These are phyloP conservation scores for Apiotrichum porosum DNA, from an alignment of 1,284 basidiomycete species.

Conservation along the genomic window DNA sequence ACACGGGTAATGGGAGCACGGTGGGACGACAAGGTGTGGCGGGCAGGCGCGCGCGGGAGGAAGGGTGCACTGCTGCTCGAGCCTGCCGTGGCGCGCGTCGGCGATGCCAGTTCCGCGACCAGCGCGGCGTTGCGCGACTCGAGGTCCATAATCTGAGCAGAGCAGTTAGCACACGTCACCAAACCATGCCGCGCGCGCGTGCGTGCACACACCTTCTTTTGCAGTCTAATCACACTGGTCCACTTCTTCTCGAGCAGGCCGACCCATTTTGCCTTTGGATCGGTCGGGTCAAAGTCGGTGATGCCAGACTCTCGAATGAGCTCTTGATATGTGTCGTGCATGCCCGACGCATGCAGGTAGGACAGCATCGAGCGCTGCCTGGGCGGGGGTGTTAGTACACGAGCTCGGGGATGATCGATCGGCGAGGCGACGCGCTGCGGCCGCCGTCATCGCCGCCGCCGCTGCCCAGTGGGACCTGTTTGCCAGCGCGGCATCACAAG, in stretches of 20 bases:
- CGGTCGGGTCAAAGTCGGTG: conserved; percentile 63
- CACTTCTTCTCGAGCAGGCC: conserved; percentile 91
- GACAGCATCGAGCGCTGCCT: conserved; percentile 82
- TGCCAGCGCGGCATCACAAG: not conserved
- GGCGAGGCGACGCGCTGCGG: not conserved
- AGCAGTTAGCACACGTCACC: not conserved
- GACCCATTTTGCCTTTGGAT: conserved; percentile 75
- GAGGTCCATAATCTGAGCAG: conserved; percentile 73
- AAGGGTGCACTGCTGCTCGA: conserved; percentile 62
- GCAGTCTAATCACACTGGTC: conserved; percentile 85
- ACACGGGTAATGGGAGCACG: conserved; percentile 69
- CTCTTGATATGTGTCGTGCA: conserved; percentile 60
- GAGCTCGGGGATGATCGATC: not conserved
- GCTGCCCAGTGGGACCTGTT: not conserved
- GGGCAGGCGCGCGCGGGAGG: conserved; percentile 73
- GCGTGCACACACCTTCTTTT: conserved; percentile 69
- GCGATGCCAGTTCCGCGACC: conserved; percentile 63
- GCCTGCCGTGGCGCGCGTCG: conserved; percentile 46
- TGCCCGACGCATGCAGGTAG: conserved; percentile 67
- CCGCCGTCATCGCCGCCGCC: not conserved
- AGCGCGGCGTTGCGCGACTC: conserved; percentile 72
- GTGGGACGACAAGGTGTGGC: conserved; percentile 75
- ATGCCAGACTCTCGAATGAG: conserved; percentile 58
- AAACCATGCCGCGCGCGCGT: not conserved
- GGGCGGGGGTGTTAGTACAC: conserved; percentile 10